These are phyloP conservation scores for Calonectria pseudoreteaudii DNA, from an alignment of 2,329 filamentous ascomycete genomes.

Conservation along the genomic window DNA sequence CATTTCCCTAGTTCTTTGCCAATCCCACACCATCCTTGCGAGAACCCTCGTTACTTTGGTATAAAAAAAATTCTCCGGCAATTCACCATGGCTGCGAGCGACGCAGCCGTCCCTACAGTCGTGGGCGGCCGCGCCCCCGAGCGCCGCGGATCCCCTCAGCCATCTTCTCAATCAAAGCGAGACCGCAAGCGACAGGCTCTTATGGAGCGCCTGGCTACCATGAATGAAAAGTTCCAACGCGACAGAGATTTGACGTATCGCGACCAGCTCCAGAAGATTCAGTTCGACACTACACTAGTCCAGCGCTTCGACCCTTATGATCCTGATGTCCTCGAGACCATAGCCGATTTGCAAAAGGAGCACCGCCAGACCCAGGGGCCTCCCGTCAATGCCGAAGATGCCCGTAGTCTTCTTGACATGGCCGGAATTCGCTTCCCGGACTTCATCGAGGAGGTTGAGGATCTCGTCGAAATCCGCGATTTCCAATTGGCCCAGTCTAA, in stretches of 20 bases:
- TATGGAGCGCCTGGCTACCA: constrained; percentile 79
- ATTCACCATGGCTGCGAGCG: constrained; percentile 54
- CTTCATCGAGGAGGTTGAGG: constrained; percentile 88
- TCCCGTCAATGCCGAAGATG: constrained; percentile 53
- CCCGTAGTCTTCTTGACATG: constrained; percentile 73
- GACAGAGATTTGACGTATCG: constrained; percentile 88
- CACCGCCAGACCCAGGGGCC: constrained; percentile 60
- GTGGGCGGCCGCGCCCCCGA: constrained; percentile 49
- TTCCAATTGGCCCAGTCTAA: constrained; percentile 83
- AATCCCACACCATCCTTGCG: background rate
- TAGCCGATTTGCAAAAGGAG: constrained; percentile 71
- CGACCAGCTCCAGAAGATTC: constrained; percentile 90
- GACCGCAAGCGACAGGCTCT: constrained; percentile 90
- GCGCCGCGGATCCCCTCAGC: constrained; percentile 51
- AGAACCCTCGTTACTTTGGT: background rate
- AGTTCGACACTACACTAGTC: constrained; percentile 89
- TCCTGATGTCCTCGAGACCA: constrained; percentile 77
- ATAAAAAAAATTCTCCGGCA: background rate
- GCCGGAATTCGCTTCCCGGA: constrained; percentile 87
- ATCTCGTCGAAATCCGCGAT: constrained; percentile 88
- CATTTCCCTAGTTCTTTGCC: background rate
- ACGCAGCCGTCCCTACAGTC: constrained; percentile 48
- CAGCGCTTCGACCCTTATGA: constrained; percentile 86
- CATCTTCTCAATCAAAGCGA: constrained; percentile 77
- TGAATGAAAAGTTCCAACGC: constrained; percentile 81